Evolutionary conservation across 2,329 filamentous ascomycete genomes (phyloP), one percentile per base, ranked within the genome.

Genomic region (Arthrobotrys iridis): DNA sequence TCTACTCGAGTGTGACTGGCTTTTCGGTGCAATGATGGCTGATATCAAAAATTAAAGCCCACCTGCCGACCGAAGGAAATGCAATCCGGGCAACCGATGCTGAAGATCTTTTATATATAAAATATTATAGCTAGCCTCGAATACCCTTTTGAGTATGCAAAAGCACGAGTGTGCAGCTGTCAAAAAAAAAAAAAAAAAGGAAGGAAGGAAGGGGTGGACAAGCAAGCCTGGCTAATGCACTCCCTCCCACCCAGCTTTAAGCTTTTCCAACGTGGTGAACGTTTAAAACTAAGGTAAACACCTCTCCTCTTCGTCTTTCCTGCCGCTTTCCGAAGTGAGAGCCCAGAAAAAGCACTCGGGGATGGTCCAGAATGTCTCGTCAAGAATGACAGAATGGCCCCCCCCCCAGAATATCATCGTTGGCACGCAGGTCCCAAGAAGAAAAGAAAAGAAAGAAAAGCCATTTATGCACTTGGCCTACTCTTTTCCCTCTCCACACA

Each of bases 51-150:
- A 58, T 10, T 58, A 18, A 58, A 48, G 20, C 43, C 55, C 24
- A 63, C 63, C 71, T 75, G 71, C 71, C 71, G 70, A 75, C 70
- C 57, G 58, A 75, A 52, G 71, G 58, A 75, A 68, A 65, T 75
- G 68, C 68, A 74, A 74, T 66, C 62, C 50, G 50, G 68, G 62
- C 33, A 52, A 60, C 45, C 62, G 24, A 59, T 37, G 63, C 46
- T 66, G 63, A 55, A 15, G 62, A 58, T 58, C 63, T 55, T 55
- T 37, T 55, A 37, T 55, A 55, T 55, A 55, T 55, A 20, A 20
- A n/a, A n/a, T n/a, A n/a, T n/a, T n/a, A n/a, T n/a, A n/a, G n/a
- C n/a, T 28, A 55, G 48, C 48, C 28, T 50, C 46, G 46, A 50
- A 26, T 30, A 3, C 52, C 52, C 26, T 41, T 20, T 18, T n/a